Percentiles rank a stretch among this genome's conserved stretches.
phyloP scores from a whole-genome alignment of 2,329 filamentous ascomycete species.

The Xylaria sp. region DNA sequence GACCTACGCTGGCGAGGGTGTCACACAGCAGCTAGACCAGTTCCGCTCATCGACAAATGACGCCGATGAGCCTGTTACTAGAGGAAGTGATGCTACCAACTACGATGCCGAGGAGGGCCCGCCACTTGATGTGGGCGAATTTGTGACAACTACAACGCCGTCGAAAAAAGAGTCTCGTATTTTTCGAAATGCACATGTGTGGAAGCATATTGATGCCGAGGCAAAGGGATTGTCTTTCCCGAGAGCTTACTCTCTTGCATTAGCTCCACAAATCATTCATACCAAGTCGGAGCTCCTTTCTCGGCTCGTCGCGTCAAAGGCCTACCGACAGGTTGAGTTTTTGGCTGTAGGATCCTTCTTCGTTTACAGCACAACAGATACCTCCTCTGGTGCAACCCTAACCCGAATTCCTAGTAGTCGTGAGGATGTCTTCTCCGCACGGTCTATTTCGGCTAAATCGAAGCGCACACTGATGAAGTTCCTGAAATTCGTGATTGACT shows the following conservation, averaged over 20 bases:
- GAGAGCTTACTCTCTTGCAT: slow-evolving; percentile 81
- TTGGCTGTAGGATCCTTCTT: slow-evolving; percentile 93
- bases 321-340: slow-evolving; percentile 91
- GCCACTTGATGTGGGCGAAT: background rate
- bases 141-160: background rate
- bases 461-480: slow-evolving; percentile 95
- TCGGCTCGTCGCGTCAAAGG: slow-evolving; percentile 86
- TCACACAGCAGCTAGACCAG: slow-evolving; percentile 19
- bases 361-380: slow-evolving; percentile 65
- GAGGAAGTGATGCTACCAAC: background rate
- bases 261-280: slow-evolving; percentile 89
- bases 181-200: slow-evolving; percentile 53
- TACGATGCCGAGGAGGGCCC: background rate
- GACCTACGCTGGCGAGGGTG: slow-evolving; percentile 45
- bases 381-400: slow-evolving; percentile 53
- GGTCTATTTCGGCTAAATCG: slow-evolving; percentile 77
- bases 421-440: slow-evolving; percentile 89
- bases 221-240: slow-evolving; percentile 65
- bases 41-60: background rate
- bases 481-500: slow-evolving; percentile 83
- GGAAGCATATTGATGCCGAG: slow-evolving; percentile 50
- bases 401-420: slow-evolving; percentile 84
- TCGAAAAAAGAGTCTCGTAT: slow-evolving; percentile 34
- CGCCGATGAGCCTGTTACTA: background rate
- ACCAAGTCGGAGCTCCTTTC: slow-evolving; percentile 80